phyloP scores from a whole-genome alignment of 2,329 filamentous ascomycete genomes.

The Penicillium sp. region DNA sequence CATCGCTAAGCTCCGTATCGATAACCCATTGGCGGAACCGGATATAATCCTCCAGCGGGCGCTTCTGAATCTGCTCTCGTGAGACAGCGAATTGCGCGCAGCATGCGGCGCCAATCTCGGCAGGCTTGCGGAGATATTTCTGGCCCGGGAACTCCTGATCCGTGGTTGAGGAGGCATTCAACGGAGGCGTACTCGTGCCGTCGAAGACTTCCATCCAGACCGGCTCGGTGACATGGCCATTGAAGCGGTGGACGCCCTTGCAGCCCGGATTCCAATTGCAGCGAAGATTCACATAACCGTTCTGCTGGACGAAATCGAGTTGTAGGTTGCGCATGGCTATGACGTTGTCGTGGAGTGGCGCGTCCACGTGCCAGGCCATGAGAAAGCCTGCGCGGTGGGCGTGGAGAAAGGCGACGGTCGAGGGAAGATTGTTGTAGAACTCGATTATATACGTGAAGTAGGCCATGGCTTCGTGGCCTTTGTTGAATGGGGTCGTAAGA shows the following conservation, averaged over 20 bases:
- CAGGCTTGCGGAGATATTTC: conserved; percentile 43
- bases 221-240: conserved; percentile 35
- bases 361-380: conserved; percentile 57
- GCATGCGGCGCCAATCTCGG: conserved; percentile 56
- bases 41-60: conserved; percentile 54
- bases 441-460: conserved; percentile 49
- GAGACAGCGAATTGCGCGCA: conserved; percentile 66
- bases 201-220: conserved; percentile 39
- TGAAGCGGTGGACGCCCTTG: conserved; percentile 29
- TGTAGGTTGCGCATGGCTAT: conserved; percentile 49
- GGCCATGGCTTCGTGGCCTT: conserved; percentile 47
- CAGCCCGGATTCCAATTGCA: conserved; percentile 60
- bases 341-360: conserved; percentile 55
- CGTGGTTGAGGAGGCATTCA: conserved; percentile 22
- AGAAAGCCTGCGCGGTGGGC: conserved; percentile 50
- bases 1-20: conserved; percentile 54
- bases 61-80: conserved; percentile 48
- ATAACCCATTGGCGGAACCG: conserved; percentile 59
- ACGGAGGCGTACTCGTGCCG: conserved; percentile 37
- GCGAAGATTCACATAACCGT: conserved; percentile 60
- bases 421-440: conserved; percentile 47
- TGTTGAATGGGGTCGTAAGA: conserved; percentile 39
- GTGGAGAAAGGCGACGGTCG: conserved; percentile 56
- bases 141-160: conserved; percentile 11
- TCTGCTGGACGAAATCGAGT: conserved; percentile 49